phyloP scores from a whole-genome alignment of 1,284 basidiomycete species.

The Termitomyces sp. region DNA sequence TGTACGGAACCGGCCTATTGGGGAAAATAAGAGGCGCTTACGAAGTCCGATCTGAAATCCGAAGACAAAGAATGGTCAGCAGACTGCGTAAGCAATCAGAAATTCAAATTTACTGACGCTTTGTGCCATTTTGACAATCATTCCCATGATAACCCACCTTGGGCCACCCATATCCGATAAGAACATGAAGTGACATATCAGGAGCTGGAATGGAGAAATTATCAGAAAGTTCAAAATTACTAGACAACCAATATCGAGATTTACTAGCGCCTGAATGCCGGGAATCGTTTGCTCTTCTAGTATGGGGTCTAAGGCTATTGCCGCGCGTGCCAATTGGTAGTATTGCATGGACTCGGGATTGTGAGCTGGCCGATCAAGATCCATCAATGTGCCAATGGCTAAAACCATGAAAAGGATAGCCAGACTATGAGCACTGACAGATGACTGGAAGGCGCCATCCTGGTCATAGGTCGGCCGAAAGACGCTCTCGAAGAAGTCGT shows the following conservation, averaged over 20 bases:
- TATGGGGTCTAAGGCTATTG: slow-evolving; percentile 54
- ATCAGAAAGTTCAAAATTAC: slow-evolving; percentile 8
- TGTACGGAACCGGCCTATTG: neutral
- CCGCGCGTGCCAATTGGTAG: slow-evolving; percentile 56
- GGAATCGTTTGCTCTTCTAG: slow-evolving; percentile 58
- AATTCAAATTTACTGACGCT: slow-evolving; percentile 43
- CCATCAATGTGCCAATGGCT: slow-evolving; percentile 42
- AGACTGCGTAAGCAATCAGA: slow-evolving; percentile 7
- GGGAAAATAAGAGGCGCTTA: slow-evolving; percentile 30
- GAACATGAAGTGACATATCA: slow-evolving; percentile 72
- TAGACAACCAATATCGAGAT: slow-evolving; percentile 23
- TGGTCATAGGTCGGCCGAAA: slow-evolving; percentile 50
- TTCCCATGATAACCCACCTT: slow-evolving; percentile 64
- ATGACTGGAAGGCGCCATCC: slow-evolving; percentile 31
- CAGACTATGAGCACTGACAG: slow-evolving; percentile 42
- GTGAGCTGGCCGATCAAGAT: slow-evolving; percentile 44
- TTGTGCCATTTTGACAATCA: slow-evolving; percentile 62
- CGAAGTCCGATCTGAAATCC: slow-evolving; percentile 54
- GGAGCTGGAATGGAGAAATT: slow-evolving; percentile 33
- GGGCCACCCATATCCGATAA: slow-evolving; percentile 58
- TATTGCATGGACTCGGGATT: slow-evolving; percentile 48
- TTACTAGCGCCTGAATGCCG: slow-evolving; percentile 60
- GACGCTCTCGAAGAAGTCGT: slow-evolving; percentile 47
- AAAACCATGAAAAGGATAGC: slow-evolving; percentile 42
- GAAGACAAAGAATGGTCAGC: neutral